phyloP scores from a whole-genome alignment of 345 rosid genomes.

The Salix exigua region DNA sequence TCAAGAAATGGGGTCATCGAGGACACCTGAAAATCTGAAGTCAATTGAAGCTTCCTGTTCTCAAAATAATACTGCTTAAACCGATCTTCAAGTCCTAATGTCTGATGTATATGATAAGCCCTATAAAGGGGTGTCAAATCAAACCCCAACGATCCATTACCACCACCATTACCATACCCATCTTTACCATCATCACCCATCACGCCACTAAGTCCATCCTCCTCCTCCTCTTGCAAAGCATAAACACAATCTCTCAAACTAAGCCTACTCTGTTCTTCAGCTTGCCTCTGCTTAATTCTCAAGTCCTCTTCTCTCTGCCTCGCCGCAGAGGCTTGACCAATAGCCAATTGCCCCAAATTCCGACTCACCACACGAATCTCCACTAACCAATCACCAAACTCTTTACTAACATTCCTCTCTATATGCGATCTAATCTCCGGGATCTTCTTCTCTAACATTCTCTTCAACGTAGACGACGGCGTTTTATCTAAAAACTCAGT shows the following conservation, averaged over 20 bases:
- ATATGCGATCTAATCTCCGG: constrained; percentile 74
- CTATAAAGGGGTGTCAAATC: constrained; percentile 85
- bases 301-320: constrained; percentile 95
- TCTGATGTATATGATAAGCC: constrained; percentile 87
- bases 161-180: constrained; percentile 46
- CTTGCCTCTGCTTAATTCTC: constrained; percentile 90
- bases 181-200: constrained; percentile 44
- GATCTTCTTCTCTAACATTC: constrained; percentile 83
- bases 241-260: constrained; percentile 86
- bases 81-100: constrained; percentile 77
- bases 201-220: constrained; percentile 27
- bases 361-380: constrained; percentile 94
- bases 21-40: constrained; percentile 95
- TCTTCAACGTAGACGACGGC: constrained; percentile 69
- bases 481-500: constrained; percentile 51
- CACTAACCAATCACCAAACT: constrained; percentile 92
- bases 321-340: constrained; percentile 91
- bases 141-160: constrained; percentile 51
- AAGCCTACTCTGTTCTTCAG: constrained; percentile 91
- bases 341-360: constrained; percentile 86
- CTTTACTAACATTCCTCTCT: constrained; percentile 82
- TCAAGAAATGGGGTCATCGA: constrained; percentile 96
- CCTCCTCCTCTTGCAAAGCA: constrained; percentile 79
- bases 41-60: constrained; percentile 89
- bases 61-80: constrained; percentile 83